Evolutionary conservation across 495 filamentous ascomycete species (phyloP).

Genomic region (Daldinia caldariorum): DNA sequence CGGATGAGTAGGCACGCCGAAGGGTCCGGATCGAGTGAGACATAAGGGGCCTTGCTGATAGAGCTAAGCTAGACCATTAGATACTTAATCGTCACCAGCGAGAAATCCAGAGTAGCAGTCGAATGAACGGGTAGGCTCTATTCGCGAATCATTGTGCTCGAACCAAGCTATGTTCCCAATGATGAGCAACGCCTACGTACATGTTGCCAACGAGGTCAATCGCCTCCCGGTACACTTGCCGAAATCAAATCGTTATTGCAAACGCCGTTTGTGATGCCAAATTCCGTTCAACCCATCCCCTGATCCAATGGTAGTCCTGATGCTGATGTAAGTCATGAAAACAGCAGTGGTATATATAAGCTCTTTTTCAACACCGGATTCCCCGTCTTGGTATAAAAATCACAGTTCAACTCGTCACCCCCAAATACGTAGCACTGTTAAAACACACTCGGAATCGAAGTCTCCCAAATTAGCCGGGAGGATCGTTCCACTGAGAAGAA

Average conservation of each 20-base stretch:
- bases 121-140: slow-evolving; percentile 41
- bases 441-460: slow-evolving; percentile 41
- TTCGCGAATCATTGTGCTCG: slow-evolving; percentile 41
- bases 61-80: slow-evolving; percentile 6
- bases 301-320: slow-evolving; percentile 42
- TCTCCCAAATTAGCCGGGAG: slow-evolving; percentile 14
- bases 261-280: slow-evolving; percentile 46
- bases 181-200: slow-evolving; percentile 44
- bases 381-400: slow-evolving; percentile 42
- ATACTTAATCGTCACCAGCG: slow-evolving; percentile 35
- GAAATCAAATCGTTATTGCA: slow-evolving; percentile 46
- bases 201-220: slow-evolving; percentile 37
- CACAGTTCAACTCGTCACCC: slow-evolving; percentile 33
- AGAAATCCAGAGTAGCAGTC: slow-evolving; percentile 19
- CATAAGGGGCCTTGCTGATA: background rate
- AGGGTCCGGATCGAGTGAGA: slow-evolving; percentile 9
- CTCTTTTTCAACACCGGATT: slow-evolving; percentile 43
- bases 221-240: slow-evolving; percentile 32
- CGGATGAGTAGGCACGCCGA: background rate
- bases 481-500: slow-evolving; percentile 22
- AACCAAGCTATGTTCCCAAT: slow-evolving; percentile 37
- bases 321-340: slow-evolving; percentile 45
- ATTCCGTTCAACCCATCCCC: slow-evolving; percentile 44
- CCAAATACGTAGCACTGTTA: slow-evolving; percentile 27
- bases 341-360: slow-evolving; percentile 45